A percentile compares a stretch with the other conserved stretches of the same genome.
Evolutionary conservation across 345 rosid species (phyloP).

Genomic region (Physaria fendleri): DNA sequence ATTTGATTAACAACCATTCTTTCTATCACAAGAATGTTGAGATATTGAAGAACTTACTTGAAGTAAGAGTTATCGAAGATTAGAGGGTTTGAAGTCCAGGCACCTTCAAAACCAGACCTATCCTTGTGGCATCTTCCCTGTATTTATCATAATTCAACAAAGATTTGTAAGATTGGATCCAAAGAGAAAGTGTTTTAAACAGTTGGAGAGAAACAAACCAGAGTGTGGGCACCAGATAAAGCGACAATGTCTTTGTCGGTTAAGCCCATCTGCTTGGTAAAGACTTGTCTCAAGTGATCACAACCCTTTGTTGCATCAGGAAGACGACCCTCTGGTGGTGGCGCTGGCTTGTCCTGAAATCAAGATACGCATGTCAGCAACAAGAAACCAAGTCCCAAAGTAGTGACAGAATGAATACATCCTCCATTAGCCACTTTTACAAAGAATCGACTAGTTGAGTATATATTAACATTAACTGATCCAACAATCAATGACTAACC

Average conservation of each 20-base stretch:
- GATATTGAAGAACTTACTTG: constrained; percentile 41
- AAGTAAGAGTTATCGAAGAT: constrained; percentile 91
- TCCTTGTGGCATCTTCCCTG: constrained; percentile 97
- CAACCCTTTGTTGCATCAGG: constrained; percentile 88
- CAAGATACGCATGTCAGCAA: no score
- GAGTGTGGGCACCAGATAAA: constrained; percentile 91
- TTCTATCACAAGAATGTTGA: neutral
- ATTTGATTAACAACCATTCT: neutral
- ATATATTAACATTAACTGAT: no score
- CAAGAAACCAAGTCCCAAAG: neutral
- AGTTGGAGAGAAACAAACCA: constrained; percentile 43
- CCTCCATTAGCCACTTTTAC: neutral
- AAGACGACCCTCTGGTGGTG: constrained; percentile 97
- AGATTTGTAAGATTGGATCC: neutral
- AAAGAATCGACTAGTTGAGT: no score
- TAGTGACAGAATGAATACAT: neutral
- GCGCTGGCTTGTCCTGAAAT: constrained; percentile 79
- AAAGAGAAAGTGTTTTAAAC: neutral
- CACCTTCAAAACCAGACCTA: constrained; percentile 94
- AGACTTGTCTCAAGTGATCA: constrained; percentile 81
- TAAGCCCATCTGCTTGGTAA: constrained; percentile 68
- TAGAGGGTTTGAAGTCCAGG: constrained; percentile 88
- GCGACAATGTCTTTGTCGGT: constrained; percentile 88
- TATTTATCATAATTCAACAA: neutral
- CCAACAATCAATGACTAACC: constrained; percentile 38